Evolutionary conservation across 495 filamentous ascomycete genomes (phyloP), one percentile per base, ranked within the genome.

Genomic region (Alectoria sarmentosa): DNA sequence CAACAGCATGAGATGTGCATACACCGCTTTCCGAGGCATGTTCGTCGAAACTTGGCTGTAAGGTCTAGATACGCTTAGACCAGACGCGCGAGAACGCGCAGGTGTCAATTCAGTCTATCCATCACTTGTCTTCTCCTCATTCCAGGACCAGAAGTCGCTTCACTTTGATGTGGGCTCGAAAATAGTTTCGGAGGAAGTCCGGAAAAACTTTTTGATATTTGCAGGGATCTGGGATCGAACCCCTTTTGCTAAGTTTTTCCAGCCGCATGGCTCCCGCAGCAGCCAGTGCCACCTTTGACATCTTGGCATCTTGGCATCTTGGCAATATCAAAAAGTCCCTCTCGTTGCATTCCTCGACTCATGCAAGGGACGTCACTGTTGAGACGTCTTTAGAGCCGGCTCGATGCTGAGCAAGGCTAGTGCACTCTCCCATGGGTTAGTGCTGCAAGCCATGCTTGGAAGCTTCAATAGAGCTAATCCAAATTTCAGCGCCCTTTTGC

Each of bases 11-110:
- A 9, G 44, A 39, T 32, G 48, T 28, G 21, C 66, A 60, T 64
- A 71, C 70, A 84, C 78, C 52, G 81, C 82, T 71, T 84, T 84
- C 67, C 81, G 78, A 70, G 81, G 80, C 81, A 84, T 84, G 21
- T 23, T 49, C 28, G 39, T 38, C 52, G 14, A 28, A 30, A 8
- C 17, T 13, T n/a, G n/a, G 48, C 37, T 34, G 19, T 39, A 28
- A 17, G 5, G 15, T 21, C 17, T 5, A 13, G 13, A 15, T 9
- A 38, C 28, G 26, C 4, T 44, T 4, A 63, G 19, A 8, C 32
- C 39, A 42, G 37, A 42, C 8, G 26, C 17, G n/a, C 38, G n/a
- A 4, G 44, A 21, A 26, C 26, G 34, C 6, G 52, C 17, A 34
- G 21, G 1, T 10, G 19, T 34, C 30, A 34, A 34, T 0, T 17